Percentiles rank a stretch among this genome's conserved stretches.
Evolutionary conservation across 495 filamentous ascomycete genomes (phyloP).

Genomic region (Darksidea phi): DNA sequence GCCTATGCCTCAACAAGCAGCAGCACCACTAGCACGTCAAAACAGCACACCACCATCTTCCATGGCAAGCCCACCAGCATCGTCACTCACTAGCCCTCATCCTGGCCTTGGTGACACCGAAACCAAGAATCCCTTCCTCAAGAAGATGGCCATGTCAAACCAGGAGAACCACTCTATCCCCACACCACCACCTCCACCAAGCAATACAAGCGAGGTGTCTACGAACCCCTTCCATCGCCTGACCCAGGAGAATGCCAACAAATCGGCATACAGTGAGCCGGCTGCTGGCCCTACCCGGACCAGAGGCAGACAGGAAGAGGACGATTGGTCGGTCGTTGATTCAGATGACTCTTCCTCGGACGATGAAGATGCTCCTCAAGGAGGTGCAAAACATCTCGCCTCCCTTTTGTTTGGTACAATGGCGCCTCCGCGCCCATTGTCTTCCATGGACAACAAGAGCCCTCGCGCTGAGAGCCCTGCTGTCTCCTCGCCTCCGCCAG

Average conservation of each 20-base stretch:
- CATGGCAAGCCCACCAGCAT: constrained; percentile 38
- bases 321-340: constrained; percentile 82
- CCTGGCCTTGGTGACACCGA: constrained; percentile 48
- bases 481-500: constrained; percentile 47
- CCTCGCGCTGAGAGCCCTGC: constrained; percentile 34
- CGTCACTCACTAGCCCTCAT: constrained; percentile 48
- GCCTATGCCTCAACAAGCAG: constrained; percentile 36
- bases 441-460: constrained; percentile 70
- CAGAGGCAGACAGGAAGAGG: constrained; percentile 68
- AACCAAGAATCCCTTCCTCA: constrained; percentile 64
- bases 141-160: constrained; percentile 58
- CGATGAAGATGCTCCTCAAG: constrained; percentile 67
- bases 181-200: constrained; percentile 44
- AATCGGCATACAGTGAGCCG: constrained; percentile 30
- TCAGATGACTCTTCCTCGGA: constrained; percentile 60
- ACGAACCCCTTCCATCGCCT: constrained; percentile 97
- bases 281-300: constrained; percentile 46
- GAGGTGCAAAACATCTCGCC: constrained; percentile 84
- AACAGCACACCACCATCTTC: constrained; percentile 37
- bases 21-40: constrained; percentile 29
- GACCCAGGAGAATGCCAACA: constrained; percentile 54
- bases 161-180: constrained; percentile 33
- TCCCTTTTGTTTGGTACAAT: constrained; percentile 94
- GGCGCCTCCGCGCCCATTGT: constrained; percentile 87
- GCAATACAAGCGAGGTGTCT: constrained; percentile 48